phyloP scores from a whole-genome alignment of 352 stramenopile species.

The Elongisporangium prolatum region DNA sequence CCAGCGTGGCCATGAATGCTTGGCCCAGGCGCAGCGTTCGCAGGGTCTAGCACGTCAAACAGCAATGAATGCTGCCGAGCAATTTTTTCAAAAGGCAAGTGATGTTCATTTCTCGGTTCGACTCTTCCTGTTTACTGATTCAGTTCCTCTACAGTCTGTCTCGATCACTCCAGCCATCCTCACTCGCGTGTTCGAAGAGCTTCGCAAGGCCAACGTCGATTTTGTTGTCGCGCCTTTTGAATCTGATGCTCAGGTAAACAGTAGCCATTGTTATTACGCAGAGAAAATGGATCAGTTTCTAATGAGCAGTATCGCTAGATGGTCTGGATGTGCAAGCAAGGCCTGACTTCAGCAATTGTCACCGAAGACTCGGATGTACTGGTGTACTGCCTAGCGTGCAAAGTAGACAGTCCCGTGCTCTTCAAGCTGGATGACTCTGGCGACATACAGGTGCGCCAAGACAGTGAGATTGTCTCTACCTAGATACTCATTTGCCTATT shows the following conservation, averaged over 20 bases:
- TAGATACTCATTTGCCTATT: background rate
- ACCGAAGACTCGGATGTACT: constrained; percentile 81
- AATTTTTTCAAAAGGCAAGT: constrained; percentile 47
- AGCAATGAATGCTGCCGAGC: constrained; percentile 53
- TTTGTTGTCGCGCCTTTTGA: constrained; percentile 78
- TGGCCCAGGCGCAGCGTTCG: constrained; percentile 43
- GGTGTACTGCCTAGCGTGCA: constrained; percentile 61
- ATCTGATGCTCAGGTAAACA: constrained; percentile 49
- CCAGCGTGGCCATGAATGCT: constrained; percentile 38
- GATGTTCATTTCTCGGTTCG: background rate
- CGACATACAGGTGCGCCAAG: constrained; percentile 32
- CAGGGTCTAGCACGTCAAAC: constrained; percentile 40
- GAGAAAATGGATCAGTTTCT: no score
- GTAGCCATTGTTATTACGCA: no score
- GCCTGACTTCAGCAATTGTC: constrained; percentile 55
- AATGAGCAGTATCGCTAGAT: constrained; percentile 24
- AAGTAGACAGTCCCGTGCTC: constrained; percentile 46
- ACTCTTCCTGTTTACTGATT: background rate
- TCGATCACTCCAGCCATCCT: constrained; percentile 65
- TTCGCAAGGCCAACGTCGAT: constrained; percentile 32
- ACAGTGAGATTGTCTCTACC: background rate
- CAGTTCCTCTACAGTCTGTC: constrained; percentile 29
- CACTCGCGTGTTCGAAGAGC: constrained; percentile 46
- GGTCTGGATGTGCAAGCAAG: constrained; percentile 75
- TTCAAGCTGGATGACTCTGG: constrained; percentile 71